These are phyloP conservation scores for Yamadazyma aaseri DNA, from an alignment of 1,139 yeast genomes.

Conservation along the genomic window DNA sequence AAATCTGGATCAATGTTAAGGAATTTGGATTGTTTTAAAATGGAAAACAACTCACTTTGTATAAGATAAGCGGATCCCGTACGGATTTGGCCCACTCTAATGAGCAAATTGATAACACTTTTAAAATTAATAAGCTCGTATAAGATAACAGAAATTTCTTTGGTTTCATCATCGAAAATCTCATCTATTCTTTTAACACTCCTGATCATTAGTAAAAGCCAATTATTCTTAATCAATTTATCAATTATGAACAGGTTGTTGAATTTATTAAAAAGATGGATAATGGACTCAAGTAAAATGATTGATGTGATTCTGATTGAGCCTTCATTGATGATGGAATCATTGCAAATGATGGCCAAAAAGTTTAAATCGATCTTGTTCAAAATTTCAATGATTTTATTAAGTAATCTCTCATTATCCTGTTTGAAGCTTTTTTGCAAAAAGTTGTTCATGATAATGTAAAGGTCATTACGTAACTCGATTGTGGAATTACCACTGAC, in stretches of 20 bases:
- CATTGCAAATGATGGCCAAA: constrained; percentile 67
- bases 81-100: constrained; percentile 73
- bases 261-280: constrained; percentile 49
- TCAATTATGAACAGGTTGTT: constrained; percentile 56
- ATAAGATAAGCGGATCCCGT: constrained; percentile 74
- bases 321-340: constrained; percentile 80
- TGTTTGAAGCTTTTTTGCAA: constrained; percentile 50
- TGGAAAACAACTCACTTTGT: constrained; percentile 69
- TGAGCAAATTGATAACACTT: constrained; percentile 64
- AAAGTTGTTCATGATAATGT: constrained; percentile 68
- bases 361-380: constrained; percentile 61
- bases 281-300: constrained; percentile 66
- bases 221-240: constrained; percentile 61
- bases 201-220: constrained; percentile 62
- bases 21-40: constrained; percentile 57
- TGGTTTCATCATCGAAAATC: constrained; percentile 28
- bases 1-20: constrained; percentile 76
- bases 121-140: constrained; percentile 79
- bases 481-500: constrained; percentile 68
- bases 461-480: constrained; percentile 71
- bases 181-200: constrained; percentile 71
- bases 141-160: constrained; percentile 34
- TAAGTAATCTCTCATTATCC: constrained; percentile 32
- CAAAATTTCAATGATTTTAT: constrained; percentile 51
- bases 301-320: constrained; percentile 75